phyloP scores from a whole-genome alignment of 1,284 basidiomycete species.

The Trichosporon ovoides region DNA sequence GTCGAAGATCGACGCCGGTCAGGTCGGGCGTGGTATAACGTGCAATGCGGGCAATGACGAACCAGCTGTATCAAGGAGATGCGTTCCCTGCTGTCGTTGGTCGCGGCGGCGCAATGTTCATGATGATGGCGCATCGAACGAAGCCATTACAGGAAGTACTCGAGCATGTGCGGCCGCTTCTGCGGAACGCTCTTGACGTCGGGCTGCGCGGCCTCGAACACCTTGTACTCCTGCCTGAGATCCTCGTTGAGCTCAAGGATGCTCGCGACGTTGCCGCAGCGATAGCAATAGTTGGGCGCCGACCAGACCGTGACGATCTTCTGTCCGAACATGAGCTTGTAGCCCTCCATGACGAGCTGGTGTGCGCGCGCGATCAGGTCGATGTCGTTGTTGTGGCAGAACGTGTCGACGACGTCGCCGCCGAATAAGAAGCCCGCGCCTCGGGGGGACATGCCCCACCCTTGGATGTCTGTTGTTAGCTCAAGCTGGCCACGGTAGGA shows the following conservation, averaged over 20 bases:
- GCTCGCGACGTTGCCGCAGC: constrained; percentile 89
- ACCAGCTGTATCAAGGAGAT: too few species aligned
- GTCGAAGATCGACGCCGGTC: too few species aligned
- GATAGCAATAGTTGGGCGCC: constrained; percentile 97
- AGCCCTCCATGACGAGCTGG: constrained; percentile 97
- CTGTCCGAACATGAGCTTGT: constrained; percentile 95
- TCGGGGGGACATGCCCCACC: constrained; percentile 94
- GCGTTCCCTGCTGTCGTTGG: too few species aligned
- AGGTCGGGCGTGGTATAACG: too few species aligned
- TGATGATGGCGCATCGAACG: too few species aligned
- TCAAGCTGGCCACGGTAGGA: too few species aligned
- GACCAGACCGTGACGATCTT: constrained; percentile 98
- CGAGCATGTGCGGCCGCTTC: constrained; percentile 62
- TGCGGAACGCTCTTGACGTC: constrained; percentile 81
- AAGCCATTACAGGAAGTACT: constrained; percentile 40
- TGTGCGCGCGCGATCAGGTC: constrained; percentile 95
- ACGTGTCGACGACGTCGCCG: constrained; percentile 80
- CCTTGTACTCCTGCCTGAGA: constrained; percentile 86
- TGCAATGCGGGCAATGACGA: too few species aligned
- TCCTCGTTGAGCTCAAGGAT: constrained; percentile 88
- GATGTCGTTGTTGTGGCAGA: constrained; percentile 85
- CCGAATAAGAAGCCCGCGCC: constrained; percentile 96
- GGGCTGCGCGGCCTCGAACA: constrained; percentile 54
- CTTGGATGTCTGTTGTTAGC: constrained; percentile 62
- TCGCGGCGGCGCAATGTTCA: neutral